Conservation (phyloP, 2,329 filamentous ascomycete genomes). For the Xylariales sp. region DNA sequence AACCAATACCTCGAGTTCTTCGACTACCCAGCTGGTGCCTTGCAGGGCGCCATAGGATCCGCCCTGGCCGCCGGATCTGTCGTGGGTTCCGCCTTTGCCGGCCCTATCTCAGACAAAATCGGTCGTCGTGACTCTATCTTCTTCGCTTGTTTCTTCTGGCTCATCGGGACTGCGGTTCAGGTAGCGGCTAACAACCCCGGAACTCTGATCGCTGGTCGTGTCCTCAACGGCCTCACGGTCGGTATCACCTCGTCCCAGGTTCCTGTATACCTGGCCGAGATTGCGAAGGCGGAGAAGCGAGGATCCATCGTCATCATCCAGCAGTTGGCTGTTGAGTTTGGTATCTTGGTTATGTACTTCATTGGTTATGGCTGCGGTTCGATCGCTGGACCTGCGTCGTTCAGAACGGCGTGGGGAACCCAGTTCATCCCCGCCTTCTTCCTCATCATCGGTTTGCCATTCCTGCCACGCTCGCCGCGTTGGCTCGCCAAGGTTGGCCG, state of each 20-base stretch:
- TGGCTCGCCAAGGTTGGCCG: conserved; percentile 61
- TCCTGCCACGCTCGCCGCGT: conserved; percentile 58
- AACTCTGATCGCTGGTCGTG: conserved; percentile 48
- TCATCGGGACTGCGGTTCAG: conserved; percentile 56
- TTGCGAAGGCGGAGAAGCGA: conserved; percentile 52
- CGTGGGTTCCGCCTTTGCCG: conserved; percentile 43
- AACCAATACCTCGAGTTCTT: conserved; percentile 49
- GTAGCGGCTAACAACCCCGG: conserved; percentile 53
- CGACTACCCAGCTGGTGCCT: conserved; percentile 37
- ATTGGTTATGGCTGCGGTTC: conserved; percentile 61
- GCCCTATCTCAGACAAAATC: conserved; percentile 43
- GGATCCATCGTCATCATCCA: conserved; percentile 67
- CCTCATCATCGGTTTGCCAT: conserved; percentile 53
- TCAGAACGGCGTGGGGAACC: conserved; percentile 60
- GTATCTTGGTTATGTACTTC: conserved; percentile 67
- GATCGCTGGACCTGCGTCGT: conserved; percentile 52
- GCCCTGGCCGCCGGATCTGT: conserved; percentile 49
- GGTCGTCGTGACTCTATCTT: conserved; percentile 41
- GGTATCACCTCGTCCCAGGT: conserved; percentile 65
- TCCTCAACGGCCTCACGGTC: conserved; percentile 61
- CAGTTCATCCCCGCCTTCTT: conserved; percentile 58
- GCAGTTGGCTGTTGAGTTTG: conserved; percentile 72
- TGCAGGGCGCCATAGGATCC: conserved; percentile 48
- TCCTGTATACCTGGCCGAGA: conserved; percentile 64
- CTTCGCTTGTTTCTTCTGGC: conserved; percentile 43